Conservation (phyloP, 2,329 filamentous ascomycete species). For the Trichoderma sp. region DNA sequence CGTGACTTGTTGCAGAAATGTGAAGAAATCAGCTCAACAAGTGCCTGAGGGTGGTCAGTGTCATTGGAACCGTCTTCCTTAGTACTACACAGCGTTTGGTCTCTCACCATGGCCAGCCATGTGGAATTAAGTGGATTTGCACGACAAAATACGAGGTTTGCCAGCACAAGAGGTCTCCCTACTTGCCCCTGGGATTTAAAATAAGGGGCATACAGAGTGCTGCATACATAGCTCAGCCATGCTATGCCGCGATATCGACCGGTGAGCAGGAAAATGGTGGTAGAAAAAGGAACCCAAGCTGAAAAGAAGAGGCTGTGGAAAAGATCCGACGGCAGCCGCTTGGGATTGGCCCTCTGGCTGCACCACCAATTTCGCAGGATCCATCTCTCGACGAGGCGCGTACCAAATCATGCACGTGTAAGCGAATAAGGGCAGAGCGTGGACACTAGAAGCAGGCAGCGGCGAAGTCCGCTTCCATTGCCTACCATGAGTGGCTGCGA, state of each 20-base stretch:
- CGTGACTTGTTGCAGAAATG: neutral
- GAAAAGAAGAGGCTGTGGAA: neutral
- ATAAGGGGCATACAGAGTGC: neutral
- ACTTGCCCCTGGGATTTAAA: neutral
- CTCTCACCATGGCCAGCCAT: neutral
- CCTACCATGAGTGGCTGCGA: neutral
- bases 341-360: neutral
- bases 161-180: neutral
- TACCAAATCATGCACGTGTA: slow-evolving; percentile 1
- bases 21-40: slow-evolving; percentile 19
- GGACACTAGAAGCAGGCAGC: neutral
- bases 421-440: neutral
- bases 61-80: neutral
- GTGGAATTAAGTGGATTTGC: neutral
- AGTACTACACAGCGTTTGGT: neutral
- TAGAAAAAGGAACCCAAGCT: neutral
- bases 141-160: neutral
- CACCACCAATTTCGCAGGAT: neutral
- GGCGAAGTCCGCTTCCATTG: neutral
- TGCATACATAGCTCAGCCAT: neutral
- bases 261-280: neutral
- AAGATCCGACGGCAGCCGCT: neutral
- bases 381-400: slow-evolving; percentile 16
- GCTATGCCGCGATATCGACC: neutral
- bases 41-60: slow-evolving; percentile 18